A percentile compares a stretch with the other conserved stretches of the same genome.
Evolutionary conservation across 176 grass and related monocot species (phyloP).

Genomic region (Tillandsia leiboldiana): DNA sequence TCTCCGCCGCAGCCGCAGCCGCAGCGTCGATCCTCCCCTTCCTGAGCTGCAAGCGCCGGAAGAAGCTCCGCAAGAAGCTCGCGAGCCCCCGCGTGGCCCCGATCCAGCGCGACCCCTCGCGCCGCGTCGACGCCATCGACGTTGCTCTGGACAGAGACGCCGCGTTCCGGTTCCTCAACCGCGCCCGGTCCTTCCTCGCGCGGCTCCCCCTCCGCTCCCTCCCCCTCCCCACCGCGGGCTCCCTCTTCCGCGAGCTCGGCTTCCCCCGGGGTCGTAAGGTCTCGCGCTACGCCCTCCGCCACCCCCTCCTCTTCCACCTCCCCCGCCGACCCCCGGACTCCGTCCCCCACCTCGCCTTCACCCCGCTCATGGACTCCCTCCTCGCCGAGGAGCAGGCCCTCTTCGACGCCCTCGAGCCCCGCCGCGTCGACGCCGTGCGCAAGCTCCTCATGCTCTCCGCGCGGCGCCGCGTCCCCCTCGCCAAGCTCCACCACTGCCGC

Average conservation of each 20-base stretch:
- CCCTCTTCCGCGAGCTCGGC: constrained; percentile 64
- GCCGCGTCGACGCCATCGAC: constrained; percentile 33
- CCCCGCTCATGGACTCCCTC: constrained; percentile 68
- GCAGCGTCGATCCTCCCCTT: constrained; percentile 53
- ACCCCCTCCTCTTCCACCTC: constrained; percentile 59
- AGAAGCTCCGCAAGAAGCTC: constrained; percentile 65
- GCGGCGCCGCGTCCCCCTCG: constrained; percentile 47
- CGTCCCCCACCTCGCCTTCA: constrained; percentile 52
- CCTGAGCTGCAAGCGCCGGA: constrained; percentile 57
- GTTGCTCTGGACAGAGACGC: constrained; percentile 48
- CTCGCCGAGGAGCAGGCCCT: constrained; percentile 54
- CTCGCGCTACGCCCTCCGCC: constrained; percentile 30
- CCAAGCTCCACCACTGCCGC: constrained; percentile 76
- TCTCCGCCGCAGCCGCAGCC: constrained; percentile 20
- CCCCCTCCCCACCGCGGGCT: constrained; percentile 49
- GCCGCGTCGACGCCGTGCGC: constrained; percentile 26
- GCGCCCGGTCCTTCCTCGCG: constrained; percentile 47
- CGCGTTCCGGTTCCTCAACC: constrained; percentile 58
- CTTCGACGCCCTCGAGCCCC: constrained; percentile 38
- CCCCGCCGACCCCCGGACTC: constrained; percentile 24
- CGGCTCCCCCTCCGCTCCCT: constrained; percentile 42
- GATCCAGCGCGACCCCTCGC: constrained; percentile 50
- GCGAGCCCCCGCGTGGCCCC: constrained; percentile 54
- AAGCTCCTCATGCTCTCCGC: constrained; percentile 82
- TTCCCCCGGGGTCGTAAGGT: constrained; percentile 62